A percentile compares a stretch with the other conserved stretches of the same genome.
phyloP scores from a whole-genome alignment of 2,329 filamentous ascomycete genomes.

The Mariannaea elegans region DNA sequence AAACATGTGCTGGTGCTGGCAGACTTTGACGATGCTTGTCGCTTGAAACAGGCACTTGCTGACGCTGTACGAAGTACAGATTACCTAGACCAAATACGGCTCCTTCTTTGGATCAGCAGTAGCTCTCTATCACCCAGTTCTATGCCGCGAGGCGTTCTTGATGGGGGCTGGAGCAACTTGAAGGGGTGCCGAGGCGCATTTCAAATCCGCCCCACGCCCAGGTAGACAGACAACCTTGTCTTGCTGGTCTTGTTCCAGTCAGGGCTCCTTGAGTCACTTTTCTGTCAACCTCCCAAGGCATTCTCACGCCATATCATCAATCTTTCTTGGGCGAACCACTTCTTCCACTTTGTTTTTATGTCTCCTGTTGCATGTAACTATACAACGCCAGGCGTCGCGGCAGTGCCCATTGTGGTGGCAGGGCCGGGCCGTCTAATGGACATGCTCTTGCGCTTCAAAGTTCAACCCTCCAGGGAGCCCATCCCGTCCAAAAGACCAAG shows the following conservation, averaged over 20 bases:
- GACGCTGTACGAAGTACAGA: slow-evolving; percentile 12
- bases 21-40: background rate
- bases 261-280: slow-evolving; percentile 8
- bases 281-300: slow-evolving; percentile 28
- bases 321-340: background rate
- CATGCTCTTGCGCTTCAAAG: background rate
- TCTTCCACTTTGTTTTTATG: background rate
- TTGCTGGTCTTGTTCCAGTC: slow-evolving; percentile 28
- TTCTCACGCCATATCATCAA: slow-evolving; percentile 22
- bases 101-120: slow-evolving; percentile 7
- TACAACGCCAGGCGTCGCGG: slow-evolving; percentile 10
- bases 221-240: background rate
- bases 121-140: slow-evolving; percentile 27
- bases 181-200: slow-evolving; percentile 37
- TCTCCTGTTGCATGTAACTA: background rate
- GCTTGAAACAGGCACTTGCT: slow-evolving; percentile 6
- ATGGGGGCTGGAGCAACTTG: slow-evolving; percentile 22
- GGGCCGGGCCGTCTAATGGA: slow-evolving; percentile 9
- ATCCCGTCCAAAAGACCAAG: background rate
- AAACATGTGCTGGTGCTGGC: background rate
- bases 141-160: slow-evolving; percentile 38
- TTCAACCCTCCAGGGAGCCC: background rate
- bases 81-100: background rate
- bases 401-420: slow-evolving; percentile 26
- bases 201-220: slow-evolving; percentile 35